Evolutionary conservation across 2,329 filamentous ascomycete genomes (phyloP), one percentile per base, ranked within the genome.

Genomic region (Cyclaneusma minus): DNA sequence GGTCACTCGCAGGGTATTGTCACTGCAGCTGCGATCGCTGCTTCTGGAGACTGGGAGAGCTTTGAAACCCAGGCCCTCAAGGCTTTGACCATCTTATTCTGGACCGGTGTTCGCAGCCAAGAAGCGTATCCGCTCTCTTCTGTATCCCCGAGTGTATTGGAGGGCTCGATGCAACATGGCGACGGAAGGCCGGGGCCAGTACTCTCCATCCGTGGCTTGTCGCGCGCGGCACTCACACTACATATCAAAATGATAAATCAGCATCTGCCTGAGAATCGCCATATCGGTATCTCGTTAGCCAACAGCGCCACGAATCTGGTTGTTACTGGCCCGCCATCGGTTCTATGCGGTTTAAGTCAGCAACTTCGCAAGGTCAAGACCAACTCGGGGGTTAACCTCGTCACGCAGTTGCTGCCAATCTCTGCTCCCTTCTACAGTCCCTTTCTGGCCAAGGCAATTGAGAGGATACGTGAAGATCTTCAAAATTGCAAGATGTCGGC

Each of bases 1-100:
- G 52, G 52, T 4, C 52, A 55, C 30, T 52, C 48, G 3, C 52
- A 56, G 24, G 52, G 52, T 8, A 35, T 55, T 7, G 32, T 54
- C 11, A 37, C 47, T 8, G 49, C 52, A 3, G 45, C 49, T 11
- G 41, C 37, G n/a, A 38, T 54, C 3, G 39, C 52, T 2, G 37
- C 39, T 1, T 46, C 44, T 1, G 36, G 39, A 5, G 41, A 41
- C 2, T 55, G 51, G 51, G 41, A 45, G 9, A 36, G 37, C 5
- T 52, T 50, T 26, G 36, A 45, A n/a, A 34, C 35, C 3, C 35
- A 40, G 11, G 38, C 40, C 4, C 35, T 33, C 13, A 35, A 43
- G 13, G 40, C 37, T n/a, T 25, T 52, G 5, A 39, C 41, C 20
- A 37, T 44, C 2, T 40, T 54, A 2, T 54, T 54, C 33, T 52